These are phyloP conservation scores for Mycena epipterygia DNA, from an alignment of 768 basidiomycete genomes.

Conservation along the genomic window DNA sequence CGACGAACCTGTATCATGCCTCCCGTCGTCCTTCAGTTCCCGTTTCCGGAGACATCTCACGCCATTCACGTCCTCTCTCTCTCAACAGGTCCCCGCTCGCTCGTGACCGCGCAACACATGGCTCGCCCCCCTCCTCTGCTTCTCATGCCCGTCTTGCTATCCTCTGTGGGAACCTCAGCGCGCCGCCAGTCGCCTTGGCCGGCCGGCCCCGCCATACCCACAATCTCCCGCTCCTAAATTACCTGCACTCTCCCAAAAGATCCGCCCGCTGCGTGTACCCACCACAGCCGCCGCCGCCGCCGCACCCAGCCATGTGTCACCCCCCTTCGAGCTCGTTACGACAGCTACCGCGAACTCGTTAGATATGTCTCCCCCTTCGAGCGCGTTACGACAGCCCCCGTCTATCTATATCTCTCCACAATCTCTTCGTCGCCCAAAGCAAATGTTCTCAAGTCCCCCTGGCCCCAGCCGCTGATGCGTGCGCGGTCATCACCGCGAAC, in stretches of 20 bases:
- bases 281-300: no score
- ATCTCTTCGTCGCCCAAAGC: not conserved
- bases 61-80: conserved; percentile 16
- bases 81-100: no score
- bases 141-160: conserved; percentile 1
- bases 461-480: conserved; percentile 16
- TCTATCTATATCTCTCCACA: conserved; percentile 16
- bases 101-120: conserved; percentile 18
- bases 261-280: no score
- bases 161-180: not conserved
- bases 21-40: conserved; percentile 6
- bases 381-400: not conserved
- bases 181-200: conserved; percentile 4
- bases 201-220: not conserved
- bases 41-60: conserved; percentile 15
- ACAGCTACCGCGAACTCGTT: no score
- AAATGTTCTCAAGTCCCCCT: no score
- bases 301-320: no score
- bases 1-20: conserved; percentile 11
- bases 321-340: no score
- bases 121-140: not conserved
- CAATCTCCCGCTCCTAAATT: no score
- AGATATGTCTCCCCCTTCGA: no score
- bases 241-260: conserved; percentile 7
- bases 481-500: conserved; percentile 10